Evolutionary conservation across 1,284 basidiomycete species (phyloP).

Genomic region (Amylostereum areolatum): DNA sequence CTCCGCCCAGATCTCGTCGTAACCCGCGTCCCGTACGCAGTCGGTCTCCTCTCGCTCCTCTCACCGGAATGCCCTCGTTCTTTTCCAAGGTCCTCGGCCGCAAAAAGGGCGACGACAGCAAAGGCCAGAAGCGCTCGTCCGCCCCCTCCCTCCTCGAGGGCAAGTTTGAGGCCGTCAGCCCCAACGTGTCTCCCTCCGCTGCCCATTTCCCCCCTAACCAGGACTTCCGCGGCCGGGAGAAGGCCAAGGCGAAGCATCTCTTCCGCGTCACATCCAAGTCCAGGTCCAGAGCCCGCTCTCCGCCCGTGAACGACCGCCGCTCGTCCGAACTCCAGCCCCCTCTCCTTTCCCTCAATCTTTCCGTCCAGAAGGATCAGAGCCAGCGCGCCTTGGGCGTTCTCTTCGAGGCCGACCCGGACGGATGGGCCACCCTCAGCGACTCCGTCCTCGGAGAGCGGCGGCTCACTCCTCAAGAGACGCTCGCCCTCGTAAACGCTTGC

Average conservation of each 20-base stretch:
- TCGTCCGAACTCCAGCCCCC: constrained; percentile 29
- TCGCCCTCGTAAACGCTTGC: constrained; percentile 57
- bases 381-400: constrained; percentile 46
- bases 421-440: constrained; percentile 40
- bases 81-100: constrained; percentile 71
- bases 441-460: constrained; percentile 47
- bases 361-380: constrained; percentile 41
- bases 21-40: no score
- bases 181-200: constrained; percentile 45
- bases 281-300: constrained; percentile 24
- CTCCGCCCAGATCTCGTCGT: no score
- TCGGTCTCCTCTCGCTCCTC: no score
- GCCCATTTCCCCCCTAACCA: constrained; percentile 24
- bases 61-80: constrained; percentile 59
- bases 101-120: constrained; percentile 59
- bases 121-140: constrained; percentile 35
- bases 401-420: constrained; percentile 53
- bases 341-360: constrained; percentile 56
- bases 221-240: constrained; percentile 20
- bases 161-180: constrained; percentile 64
- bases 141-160: constrained; percentile 54
- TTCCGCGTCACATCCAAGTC: constrained; percentile 49
- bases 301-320: constrained; percentile 23
- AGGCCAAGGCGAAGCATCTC: constrained; percentile 35
- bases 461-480: constrained; percentile 53